These are phyloP conservation scores for Leccinum barrowsii DNA, from an alignment of 768 basidiomycete genomes.

Conservation along the genomic window DNA sequence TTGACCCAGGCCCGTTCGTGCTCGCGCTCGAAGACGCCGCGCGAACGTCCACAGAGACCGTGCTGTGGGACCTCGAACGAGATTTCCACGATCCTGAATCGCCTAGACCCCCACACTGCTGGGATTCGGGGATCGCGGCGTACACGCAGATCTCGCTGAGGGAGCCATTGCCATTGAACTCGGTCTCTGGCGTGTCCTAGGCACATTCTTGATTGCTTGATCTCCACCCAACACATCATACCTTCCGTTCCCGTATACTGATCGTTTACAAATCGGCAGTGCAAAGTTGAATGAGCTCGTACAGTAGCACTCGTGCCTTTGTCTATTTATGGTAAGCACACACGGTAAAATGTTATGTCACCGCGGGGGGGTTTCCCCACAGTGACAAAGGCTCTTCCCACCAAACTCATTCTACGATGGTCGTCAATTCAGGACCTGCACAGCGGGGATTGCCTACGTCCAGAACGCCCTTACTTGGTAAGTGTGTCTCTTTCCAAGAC, in stretches of 20 bases:
- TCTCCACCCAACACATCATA: neutral
- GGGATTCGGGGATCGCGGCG: too few relatives aligned
- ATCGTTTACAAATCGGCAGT: neutral
- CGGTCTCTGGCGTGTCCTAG: slow-evolving; percentile 59
- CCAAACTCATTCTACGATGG: slow-evolving; percentile 8
- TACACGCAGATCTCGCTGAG: slow-evolving; percentile 54
- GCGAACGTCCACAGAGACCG: too few relatives aligned
- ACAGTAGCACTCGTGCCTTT: too few relatives aligned
- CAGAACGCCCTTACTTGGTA: slow-evolving; percentile 21
- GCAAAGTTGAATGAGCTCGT: too few relatives aligned
- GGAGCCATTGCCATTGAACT: slow-evolving; percentile 49
- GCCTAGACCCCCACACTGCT: too few relatives aligned
- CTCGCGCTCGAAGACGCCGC: too few relatives aligned
- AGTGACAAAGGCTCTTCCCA: neutral
- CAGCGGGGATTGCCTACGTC: neutral
- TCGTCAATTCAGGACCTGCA: neutral
- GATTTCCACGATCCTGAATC: too few relatives aligned
- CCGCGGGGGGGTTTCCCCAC: slow-evolving; percentile 1
- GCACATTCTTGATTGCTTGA: slow-evolving; percentile 32
- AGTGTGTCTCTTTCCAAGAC: neutral
- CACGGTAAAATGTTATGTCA: too few relatives aligned
- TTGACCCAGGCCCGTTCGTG: too few relatives aligned
- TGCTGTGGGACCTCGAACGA: too few relatives aligned
- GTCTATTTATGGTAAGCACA: neutral
- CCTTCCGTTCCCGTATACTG: neutral